Evolutionary conservation across 1,284 basidiomycete species (phyloP).

Genomic region (Papiliotrema terrestris): DNA sequence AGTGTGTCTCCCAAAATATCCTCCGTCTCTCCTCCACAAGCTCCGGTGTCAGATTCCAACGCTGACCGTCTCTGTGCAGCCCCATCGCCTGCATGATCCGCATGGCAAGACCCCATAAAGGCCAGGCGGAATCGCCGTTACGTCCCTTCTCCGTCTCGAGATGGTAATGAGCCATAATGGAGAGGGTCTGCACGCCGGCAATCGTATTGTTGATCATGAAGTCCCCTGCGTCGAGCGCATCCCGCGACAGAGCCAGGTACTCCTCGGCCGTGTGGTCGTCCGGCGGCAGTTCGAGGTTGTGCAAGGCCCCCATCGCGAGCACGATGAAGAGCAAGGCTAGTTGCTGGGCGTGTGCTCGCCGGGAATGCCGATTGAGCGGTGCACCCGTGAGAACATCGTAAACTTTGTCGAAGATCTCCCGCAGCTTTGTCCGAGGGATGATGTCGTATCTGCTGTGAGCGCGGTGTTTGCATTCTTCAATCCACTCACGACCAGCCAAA

Average conservation of each 20-base stretch:
- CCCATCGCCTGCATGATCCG: slow-evolving; percentile 41
- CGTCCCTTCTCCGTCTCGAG: slow-evolving; percentile 29
- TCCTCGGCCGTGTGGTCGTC: slow-evolving; percentile 31
- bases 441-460: slow-evolving; percentile 19
- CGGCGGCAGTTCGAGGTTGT: slow-evolving; percentile 32
- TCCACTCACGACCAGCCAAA: slow-evolving; percentile 4
- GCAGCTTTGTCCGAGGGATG: slow-evolving; percentile 13
- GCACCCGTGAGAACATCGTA: slow-evolving; percentile 3
- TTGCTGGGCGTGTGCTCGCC: slow-evolving; percentile 18
- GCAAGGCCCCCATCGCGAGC: slow-evolving; percentile 34
- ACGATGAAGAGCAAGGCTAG: slow-evolving; percentile 34
- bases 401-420: slow-evolving; percentile 14
- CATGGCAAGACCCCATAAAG: slow-evolving; percentile 39
- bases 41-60: slow-evolving; percentile 36
- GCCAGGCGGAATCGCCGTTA: slow-evolving; percentile 39
- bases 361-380: not conserved
- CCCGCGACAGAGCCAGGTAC: slow-evolving; percentile 22
- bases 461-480: not conserved
- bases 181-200: slow-evolving; percentile 33
- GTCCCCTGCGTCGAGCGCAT: slow-evolving; percentile 32
- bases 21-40: slow-evolving; percentile 15
- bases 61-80: slow-evolving; percentile 39
- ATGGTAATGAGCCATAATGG: slow-evolving; percentile 21
- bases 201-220: slow-evolving; percentile 35
- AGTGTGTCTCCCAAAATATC: slow-evolving; percentile 30